Conservation (phyloP, 305 asterid genomes). For the Fraxinus angustifolia region DNA sequence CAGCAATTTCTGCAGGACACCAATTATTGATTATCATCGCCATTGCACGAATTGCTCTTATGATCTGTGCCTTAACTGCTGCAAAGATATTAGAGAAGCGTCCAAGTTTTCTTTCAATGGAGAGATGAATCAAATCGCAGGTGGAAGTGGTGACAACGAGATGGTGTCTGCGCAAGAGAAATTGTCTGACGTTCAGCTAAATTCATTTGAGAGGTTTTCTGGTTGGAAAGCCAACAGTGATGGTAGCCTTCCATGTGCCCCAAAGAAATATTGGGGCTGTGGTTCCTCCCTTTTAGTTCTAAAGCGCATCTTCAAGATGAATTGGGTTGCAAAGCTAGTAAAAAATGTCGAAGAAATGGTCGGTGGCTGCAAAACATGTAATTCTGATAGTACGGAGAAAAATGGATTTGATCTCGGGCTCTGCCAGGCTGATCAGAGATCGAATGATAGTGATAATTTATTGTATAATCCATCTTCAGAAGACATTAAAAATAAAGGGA, state of each 20-base stretch:
- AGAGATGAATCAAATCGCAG: constrained; percentile 31
- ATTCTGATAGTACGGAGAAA: constrained; percentile 41
- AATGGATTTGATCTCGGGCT: constrained; percentile 40
- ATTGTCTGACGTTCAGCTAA: constrained; percentile 43
- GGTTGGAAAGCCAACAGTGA: constrained; percentile 66
- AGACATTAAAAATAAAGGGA: constrained; percentile 67
- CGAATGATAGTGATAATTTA: constrained; percentile 48
- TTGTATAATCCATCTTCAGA: constrained; percentile 69
- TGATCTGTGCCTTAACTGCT: constrained; percentile 95
- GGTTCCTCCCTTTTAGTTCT: constrained; percentile 59
- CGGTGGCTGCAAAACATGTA: constrained; percentile 60
- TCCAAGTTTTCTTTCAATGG: constrained; percentile 38
- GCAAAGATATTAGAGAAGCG: constrained; percentile 80
- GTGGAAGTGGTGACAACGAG: constrained; percentile 35
- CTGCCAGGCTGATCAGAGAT: constrained; percentile 60
- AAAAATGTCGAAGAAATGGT: constrained; percentile 97
- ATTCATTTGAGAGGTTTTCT: constrained; percentile 37
- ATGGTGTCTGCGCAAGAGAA: constrained; percentile 33
- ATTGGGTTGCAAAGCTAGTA: constrained; percentile 91
- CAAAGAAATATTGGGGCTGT: constrained; percentile 76
- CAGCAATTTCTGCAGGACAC: constrained; percentile 96
- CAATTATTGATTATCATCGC: constrained; percentile 89
- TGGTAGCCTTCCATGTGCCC: constrained; percentile 82
- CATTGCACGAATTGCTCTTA: constrained; percentile 87
- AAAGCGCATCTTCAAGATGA: constrained; percentile 92